These are phyloP conservation scores for Zygosaccharomyces bailii DNA, from an alignment of 805 yeast genomes.

Conservation along the genomic window DNA sequence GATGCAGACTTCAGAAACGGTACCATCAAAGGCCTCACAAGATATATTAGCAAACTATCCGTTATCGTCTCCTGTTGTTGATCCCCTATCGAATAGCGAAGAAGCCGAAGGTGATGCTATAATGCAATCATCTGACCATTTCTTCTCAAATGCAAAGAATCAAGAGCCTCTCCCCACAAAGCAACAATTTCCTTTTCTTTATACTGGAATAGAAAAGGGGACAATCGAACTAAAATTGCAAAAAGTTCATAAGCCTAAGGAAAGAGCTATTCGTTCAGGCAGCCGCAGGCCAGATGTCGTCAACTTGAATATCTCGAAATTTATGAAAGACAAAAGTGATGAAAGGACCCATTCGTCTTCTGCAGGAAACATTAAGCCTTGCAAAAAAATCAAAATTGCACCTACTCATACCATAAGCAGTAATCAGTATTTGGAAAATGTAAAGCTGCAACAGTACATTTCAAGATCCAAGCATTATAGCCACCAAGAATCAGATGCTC, in stretches of 20 bases:
- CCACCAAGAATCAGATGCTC: conserved; percentile 22
- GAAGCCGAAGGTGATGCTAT: neutral
- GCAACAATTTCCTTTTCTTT: too few species aligned
- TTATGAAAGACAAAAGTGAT: conserved; percentile 14
- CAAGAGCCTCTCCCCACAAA: neutral
- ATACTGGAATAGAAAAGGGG: neutral
- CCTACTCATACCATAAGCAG: neutral
- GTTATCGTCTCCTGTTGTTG: conserved; percentile 17
- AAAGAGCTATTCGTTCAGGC: neutral
- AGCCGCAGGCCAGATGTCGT: conserved; percentile 6
- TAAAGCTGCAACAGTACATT: conserved; percentile 21
- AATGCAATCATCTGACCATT: neutral
- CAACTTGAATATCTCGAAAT: conserved; percentile 17
- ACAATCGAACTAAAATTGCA: neutral
- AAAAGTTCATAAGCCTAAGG: neutral
- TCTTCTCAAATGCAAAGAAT: too few species aligned
- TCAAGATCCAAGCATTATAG: conserved; percentile 22
- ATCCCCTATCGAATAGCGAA: neutral
- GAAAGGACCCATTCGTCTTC: conserved; percentile 13
- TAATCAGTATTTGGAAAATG: neutral
- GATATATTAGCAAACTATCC: conserved; percentile 14
- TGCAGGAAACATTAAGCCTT: conserved; percentile 17
- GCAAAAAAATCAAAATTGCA: neutral
- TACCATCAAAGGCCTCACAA: conserved; percentile 5
- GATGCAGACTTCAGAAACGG: neutral